phyloP scores from a whole-genome alignment of 345 rosid species.

The Lepidium sativum region DNA sequence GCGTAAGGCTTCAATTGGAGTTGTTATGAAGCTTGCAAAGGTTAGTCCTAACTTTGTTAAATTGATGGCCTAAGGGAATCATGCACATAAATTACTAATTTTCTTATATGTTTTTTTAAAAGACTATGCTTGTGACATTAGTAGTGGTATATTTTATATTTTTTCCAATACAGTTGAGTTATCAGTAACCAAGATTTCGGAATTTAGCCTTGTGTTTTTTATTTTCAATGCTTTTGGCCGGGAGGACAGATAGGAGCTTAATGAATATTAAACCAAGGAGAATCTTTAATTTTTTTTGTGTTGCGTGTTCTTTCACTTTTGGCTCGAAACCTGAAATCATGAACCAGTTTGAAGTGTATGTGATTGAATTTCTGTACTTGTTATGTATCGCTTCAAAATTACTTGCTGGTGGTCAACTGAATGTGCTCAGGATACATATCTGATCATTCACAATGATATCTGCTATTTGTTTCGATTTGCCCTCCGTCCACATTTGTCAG shows the following conservation, averaged over 20 bases:
- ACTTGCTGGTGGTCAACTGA: slow-evolving; percentile 3
- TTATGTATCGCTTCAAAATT: neutral
- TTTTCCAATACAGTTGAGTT: neutral
- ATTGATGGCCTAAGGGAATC: slow-evolving; percentile 1
- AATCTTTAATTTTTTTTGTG: neutral
- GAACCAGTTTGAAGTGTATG: neutral
- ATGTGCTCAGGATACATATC: neutral
- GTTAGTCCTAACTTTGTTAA: slow-evolving; percentile 31
- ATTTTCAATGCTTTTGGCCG: neutral
- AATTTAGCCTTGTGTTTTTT: neutral
- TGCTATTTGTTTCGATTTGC: slow-evolving; percentile 28
- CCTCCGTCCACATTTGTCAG: slow-evolving; percentile 80
- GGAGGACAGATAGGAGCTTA: neutral
- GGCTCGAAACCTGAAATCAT: neutral
- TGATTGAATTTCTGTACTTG: neutral
- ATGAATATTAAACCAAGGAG: neutral
- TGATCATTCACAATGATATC: neutral
- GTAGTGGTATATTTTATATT: neutral
- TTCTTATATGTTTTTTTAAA: neutral
- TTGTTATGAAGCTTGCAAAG: slow-evolving; percentile 98
- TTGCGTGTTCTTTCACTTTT: neutral
- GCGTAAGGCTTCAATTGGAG: slow-evolving; percentile 85
- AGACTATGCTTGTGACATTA: neutral
- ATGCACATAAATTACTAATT: neutral
- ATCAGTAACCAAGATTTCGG: neutral